phyloP scores from a whole-genome alignment of 2,329 filamentous ascomycete genomes.

The Colletotrichum phormii region DNA sequence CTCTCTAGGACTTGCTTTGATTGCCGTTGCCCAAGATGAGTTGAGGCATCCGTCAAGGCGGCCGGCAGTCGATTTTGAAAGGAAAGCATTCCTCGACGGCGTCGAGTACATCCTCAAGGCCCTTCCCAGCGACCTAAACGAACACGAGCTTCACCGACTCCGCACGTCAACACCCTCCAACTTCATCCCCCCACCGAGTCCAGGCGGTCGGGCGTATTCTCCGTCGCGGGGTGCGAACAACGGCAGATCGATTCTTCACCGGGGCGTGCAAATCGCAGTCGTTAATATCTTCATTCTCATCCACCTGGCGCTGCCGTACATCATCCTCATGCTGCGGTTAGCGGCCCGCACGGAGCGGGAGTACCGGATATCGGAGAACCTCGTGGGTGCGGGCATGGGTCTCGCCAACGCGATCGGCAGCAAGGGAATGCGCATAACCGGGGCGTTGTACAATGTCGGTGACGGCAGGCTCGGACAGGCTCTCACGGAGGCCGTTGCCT shows the following conservation, averaged over 20 bases:
- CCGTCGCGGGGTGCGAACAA: conserved; percentile 38
- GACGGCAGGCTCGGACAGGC: conserved; percentile 73
- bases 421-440: conserved; percentile 62
- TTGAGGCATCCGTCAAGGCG: conserved; percentile 19
- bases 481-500: conserved; percentile 66
- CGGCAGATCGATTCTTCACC: conserved; percentile 65
- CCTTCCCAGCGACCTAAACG: conserved; percentile 67
- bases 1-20: conserved; percentile 28
- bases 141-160: conserved; percentile 64
- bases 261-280: conserved; percentile 65
- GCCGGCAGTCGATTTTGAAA: conserved; percentile 50
- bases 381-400: conserved; percentile 63
- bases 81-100: conserved; percentile 73
- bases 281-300: conserved; percentile 69
- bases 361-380: conserved; percentile 71
- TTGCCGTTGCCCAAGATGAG: conserved; percentile 33
- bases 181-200: conserved; percentile 35
- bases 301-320: conserved; percentile 71
- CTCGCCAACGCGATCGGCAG: conserved; percentile 66
- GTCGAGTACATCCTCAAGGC: conserved; percentile 73
- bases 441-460: conserved; percentile 68
- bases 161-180: conserved; percentile 60
- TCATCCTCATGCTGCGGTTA: conserved; percentile 63
- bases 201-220: conserved; percentile 40
- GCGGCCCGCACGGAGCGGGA: conserved; percentile 73